Evolutionary conservation across 148 eudicot genomes (phyloP), one percentile per base, ranked within the genome.

Genomic region (Persicaria tinctoria): DNA sequence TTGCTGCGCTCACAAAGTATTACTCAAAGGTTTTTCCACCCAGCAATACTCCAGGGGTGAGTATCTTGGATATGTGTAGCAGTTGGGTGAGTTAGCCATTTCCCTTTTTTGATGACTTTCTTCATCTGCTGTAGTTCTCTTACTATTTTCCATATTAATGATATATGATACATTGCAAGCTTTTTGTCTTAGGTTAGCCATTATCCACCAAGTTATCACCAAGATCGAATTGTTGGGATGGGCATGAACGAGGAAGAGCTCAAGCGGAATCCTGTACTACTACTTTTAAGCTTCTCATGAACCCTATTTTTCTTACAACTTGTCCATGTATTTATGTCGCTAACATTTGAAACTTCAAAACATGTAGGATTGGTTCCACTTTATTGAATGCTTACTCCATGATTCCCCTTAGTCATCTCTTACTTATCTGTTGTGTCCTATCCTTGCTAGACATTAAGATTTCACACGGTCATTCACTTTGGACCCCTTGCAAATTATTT

Each of bases 241-340:
- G 99, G 99, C 53, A 76, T 95, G 88, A 92, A 95, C 53, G 94
- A 86, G 73, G 96, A 92, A 73, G 99, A 95, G 85, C 92, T 95
- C 77, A 86, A 90, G 82, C 83, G 86, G 55, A 95, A 95, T 77
- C 17, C 74, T 48, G 74, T 50, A 46, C 74, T 71, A 6, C 17
- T 71, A n/a, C 32, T 71, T 48, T 6, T 45, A 68, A 16, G 59
- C 17, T 14, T 73, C 62, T 38, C 76, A 55, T 50, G 44, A n/a
- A 0, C 13, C 38, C 20, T n/a, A 20, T 5, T 3, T 14, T 4
- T n/a, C 6, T 68, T 45, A 68, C 48, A 41, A 38, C 45, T 68
- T 12, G 8, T 32, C n/a, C 71, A 68, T 41, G 12, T 68, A 41
- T 45, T 38, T 68, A 13, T 27, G 47, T 57, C 18, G 63, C 63